Evolutionary conservation across 176 grass and related monocot species (phyloP), one percentile per base, ranked within the genome.

Genomic region (Paspalum notatum): DNA sequence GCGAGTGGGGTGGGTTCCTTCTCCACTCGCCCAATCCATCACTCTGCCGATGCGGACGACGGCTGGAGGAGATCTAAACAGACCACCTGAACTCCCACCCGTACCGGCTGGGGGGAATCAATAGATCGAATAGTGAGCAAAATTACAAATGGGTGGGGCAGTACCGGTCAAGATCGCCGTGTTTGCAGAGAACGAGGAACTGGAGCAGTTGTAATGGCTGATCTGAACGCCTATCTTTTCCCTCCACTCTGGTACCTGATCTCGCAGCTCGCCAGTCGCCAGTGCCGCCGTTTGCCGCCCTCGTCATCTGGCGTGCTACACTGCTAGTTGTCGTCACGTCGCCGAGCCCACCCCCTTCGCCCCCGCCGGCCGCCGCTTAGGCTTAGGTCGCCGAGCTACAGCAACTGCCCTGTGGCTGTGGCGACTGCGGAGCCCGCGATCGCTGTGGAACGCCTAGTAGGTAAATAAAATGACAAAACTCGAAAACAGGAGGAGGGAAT

Each of bases 111-210:
- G 43, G 43, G 43, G 21, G 67, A 16, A 11, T 64, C 40, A 59
- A 59, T 8, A 62, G 43, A 80, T 73, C 18, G 13, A 49, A 75
- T 21, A 20, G 5, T 65, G 20, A 62, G 83, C 47, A 79, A 73
- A 54, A 47, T 45, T 56, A 56, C 24, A 66, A 21, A 27, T 39
- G 57, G 22, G 26, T 60, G 4, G 9, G 66, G 12, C 20, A 25
- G 41, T 53, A 68, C 43, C n/a, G 25, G 6, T 62, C n/a, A 26
- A 81, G 16, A 75, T 69, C 3, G 14, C 32, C 49, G n/a, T 42
- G 43, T 39, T 10, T 62, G 37, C 5, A 4, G 43, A 25, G 61
- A 52, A 25, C 20, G 14, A 66, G 8, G 47, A 72, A 71, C 46
- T 44, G 47, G 83, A 51, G 52, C 26, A 55, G 61, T 40, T 26